Evolutionary conservation across 2,329 filamentous ascomycete genomes (phyloP), one percentile per base, ranked within the genome.

Genomic region (Delphinella strobiligena): DNA sequence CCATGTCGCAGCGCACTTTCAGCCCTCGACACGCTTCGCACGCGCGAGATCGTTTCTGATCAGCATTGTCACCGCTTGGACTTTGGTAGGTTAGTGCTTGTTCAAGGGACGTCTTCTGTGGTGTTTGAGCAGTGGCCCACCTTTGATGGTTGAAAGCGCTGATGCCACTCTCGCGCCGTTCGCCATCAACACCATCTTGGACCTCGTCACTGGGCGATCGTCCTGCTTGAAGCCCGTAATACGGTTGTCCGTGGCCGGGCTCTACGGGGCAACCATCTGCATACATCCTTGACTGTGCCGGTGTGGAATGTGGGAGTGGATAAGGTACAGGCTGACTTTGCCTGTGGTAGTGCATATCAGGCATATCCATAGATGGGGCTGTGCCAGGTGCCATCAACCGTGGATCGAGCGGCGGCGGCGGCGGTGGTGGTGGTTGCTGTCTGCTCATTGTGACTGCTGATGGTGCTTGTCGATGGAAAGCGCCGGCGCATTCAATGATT

Each of bases 1-100:
- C 80, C 17, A 82, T 80, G 54, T 93, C 86, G 62, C 87, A 94
- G 49, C 85, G 81, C 44, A 93, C 87, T 59, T 66, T 68, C 46
- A 68, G 48, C 5, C 61, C 63, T 36, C 65, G 58, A 50, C 65
- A 68, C 5, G 63, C 63, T 41, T 68, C 64, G 49, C 65, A 68
- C 10, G 65, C 64, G 32, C 65, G 58, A 4, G 64, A 62, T 9
- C 64, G 58, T 54, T 68, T 68, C 41, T 61, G 45, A 43, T 68
- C 64, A 5, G n/a, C 5, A 12, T 5, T 8, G 19, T 14, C 14
- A 35, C 18, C 33, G 18, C 19, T 17, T 37, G 18, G 22, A 27
- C 22, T 27, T 7, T 12, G 12, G 22, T 12, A 27, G 12, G 22
- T 27, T 12, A 27, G 22, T 27, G n/a, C n/a, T n/a, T n/a, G n/a